These are phyloP conservation scores for Jaltomata sinuosa DNA, from an alignment of 257 asterid species.

Conservation along the genomic window DNA sequence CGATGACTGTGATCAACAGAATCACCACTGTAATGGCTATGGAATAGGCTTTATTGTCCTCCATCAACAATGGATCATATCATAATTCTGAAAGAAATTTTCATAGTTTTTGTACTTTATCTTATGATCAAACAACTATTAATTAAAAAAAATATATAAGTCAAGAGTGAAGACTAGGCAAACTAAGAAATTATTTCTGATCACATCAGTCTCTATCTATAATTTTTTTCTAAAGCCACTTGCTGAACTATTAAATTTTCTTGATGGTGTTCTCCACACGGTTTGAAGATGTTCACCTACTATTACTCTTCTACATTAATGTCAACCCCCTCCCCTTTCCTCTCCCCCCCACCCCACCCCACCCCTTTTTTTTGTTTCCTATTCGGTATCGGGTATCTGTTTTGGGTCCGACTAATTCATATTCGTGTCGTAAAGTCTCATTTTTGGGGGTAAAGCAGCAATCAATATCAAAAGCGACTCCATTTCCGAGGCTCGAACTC, in stretches of 20 bases:
- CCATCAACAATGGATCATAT: slow-evolving; percentile 27
- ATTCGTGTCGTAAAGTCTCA: background rate
- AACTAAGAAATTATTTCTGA: background rate
- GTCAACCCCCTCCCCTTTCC: too few species aligned
- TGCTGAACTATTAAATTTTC: background rate
- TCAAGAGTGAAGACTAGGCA: background rate
- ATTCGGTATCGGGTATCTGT: background rate
- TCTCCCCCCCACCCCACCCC: too few species aligned
- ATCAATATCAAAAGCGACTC: too few species aligned
- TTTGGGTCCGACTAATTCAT: background rate
- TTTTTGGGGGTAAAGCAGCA: background rate
- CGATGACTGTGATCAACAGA: slow-evolving; percentile 23
- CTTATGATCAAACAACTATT: background rate
- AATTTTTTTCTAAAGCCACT: background rate
- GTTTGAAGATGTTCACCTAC: background rate
- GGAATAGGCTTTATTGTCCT: slow-evolving; percentile 36
- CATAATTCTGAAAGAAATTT: background rate
- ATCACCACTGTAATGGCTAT: slow-evolving; percentile 23
- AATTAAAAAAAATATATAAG: background rate
- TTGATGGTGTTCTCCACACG: background rate
- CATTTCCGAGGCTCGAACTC: fast-evolving
- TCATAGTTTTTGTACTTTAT: background rate
- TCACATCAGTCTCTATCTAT: background rate
- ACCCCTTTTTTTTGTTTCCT: background rate
- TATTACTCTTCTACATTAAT: background rate